phyloP scores from a whole-genome alignment of 495 filamentous ascomycete species.

The Neurospora intermedia region DNA sequence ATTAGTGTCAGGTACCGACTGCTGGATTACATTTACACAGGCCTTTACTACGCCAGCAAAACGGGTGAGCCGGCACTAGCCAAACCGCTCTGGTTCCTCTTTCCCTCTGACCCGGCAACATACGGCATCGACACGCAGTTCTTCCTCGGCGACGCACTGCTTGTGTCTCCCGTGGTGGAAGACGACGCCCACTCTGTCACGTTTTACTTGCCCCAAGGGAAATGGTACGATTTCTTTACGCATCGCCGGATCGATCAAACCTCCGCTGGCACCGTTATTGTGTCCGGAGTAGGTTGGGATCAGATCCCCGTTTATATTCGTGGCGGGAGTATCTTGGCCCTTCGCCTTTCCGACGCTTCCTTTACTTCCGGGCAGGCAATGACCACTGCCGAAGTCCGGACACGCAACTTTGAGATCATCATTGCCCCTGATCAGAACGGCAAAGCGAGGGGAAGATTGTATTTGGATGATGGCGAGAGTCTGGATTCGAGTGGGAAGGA shows the following conservation, averaged over 20 bases:
- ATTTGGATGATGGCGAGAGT: constrained; percentile 53
- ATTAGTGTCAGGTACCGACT: constrained; percentile 65
- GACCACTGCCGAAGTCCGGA: constrained; percentile 59
- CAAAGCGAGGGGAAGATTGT: constrained; percentile 34
- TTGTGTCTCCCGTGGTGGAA: constrained; percentile 61
- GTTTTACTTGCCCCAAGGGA: constrained; percentile 55
- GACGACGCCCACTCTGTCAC: constrained; percentile 49
- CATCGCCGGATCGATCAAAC: constrained; percentile 41
- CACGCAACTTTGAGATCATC: constrained; percentile 57
- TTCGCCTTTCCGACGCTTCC: constrained; percentile 19
- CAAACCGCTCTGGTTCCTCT: constrained; percentile 59
- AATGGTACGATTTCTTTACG: constrained; percentile 73
- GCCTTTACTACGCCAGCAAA: constrained; percentile 41
- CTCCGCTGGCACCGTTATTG: constrained; percentile 22
- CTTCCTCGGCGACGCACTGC: constrained; percentile 57
- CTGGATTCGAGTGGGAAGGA: constrained; percentile 18
- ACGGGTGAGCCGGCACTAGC: constrained; percentile 49
- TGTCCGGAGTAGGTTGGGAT: constrained; percentile 44
- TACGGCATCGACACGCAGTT: constrained; percentile 56
- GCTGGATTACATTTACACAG: constrained; percentile 76
- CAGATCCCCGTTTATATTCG: constrained; percentile 67
- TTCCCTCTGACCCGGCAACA: constrained; percentile 53
- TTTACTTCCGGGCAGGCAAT: constrained; percentile 39
- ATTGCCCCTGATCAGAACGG: constrained; percentile 46
- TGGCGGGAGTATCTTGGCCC: constrained; percentile 57